Conservation (phyloP, 2,329 filamentous ascomycete species). For the Xylariaceae sp. region DNA sequence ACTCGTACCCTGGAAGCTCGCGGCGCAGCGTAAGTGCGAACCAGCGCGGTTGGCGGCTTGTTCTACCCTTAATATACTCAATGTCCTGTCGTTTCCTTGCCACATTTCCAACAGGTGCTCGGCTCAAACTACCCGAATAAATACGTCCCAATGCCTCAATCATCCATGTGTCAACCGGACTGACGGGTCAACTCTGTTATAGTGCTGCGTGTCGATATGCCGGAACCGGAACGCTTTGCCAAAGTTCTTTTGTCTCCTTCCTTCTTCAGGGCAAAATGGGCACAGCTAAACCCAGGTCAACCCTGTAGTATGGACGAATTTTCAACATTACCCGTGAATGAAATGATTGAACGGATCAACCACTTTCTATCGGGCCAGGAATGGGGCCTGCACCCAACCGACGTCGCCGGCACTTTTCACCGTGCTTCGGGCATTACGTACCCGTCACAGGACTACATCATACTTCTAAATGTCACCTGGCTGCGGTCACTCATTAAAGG, state of each 20-base stretch:
- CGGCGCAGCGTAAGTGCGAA: background rate
- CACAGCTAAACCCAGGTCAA: fast-evolving
- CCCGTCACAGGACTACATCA: fast-evolving
- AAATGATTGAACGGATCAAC: background rate
- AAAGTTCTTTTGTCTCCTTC: slow-evolving; percentile 9
- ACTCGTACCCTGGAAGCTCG: background rate
- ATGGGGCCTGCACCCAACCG: background rate
- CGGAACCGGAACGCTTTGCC: background rate
- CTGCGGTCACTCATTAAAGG: background rate
- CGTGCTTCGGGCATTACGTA: background rate
- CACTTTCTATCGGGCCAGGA: background rate
- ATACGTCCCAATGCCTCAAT: background rate
- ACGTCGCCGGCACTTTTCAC: too few relatives aligned
- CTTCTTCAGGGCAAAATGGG: background rate
- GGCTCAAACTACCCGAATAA: background rate
- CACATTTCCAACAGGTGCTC: background rate
- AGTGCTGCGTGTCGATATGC: background rate
- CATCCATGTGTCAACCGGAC: background rate
- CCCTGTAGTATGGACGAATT: background rate
- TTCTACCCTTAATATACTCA: background rate
- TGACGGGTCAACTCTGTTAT: background rate
- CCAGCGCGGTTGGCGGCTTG: background rate
- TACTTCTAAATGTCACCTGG: background rate
- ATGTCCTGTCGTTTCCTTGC: background rate
- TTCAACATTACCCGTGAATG: background rate